Evolutionary conservation across 108 stramenopile genomes (phyloP), one percentile per base, ranked within the genome.

Genomic region (Skeletonema marinoi): DNA sequence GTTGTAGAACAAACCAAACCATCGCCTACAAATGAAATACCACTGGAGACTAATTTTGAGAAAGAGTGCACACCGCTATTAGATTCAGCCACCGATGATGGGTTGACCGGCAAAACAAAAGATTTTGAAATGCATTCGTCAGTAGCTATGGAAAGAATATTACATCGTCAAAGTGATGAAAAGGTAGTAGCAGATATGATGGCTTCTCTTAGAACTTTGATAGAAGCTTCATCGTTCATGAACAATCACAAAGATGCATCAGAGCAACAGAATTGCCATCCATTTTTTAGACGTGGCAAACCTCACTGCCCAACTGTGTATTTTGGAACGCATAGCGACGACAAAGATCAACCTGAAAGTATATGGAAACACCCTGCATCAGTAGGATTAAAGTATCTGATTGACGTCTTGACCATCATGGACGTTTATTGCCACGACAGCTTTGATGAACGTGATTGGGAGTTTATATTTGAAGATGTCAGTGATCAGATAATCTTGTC

Each of bases 81-180:
- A 17, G 36, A 5, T 14, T 2, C 42, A 14, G 38, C 25, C 8
- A 39, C 62, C 25, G 9, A 60, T 31, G 21, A 35, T 11, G 1
- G 2, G 11, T 11, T 12, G 39, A 41, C 11, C 11, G 11, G 10
- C 11, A 41, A 41, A 41, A 12, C 39, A 25, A 46, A 31, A 39
- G 50, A 42, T 36, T 32, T 32, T 64, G 39, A 19, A 60, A 36
- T 63, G n/a, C 76, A 33, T 48, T 32, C 9, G 60, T 5, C 66
- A 1, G 50, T 32, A 33, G 32, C 39, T 4, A 36, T 58, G 25
- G 73, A 74, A 59, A 60, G 60, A 68, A 83, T 68, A 16, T 32
- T 86, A 19, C 71, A 77, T 29, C 81, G 86, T 13, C 75, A 83
- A 56, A 71, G 80, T 2, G 84, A 88, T 59, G 81, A 88, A 44